Percentiles rank a stretch among this genome's conserved stretches.
These are phyloP conservation scores for Ambrosiella cleistominuta DNA, from an alignment of 2,329 filamentous ascomycete genomes.

Conservation along the genomic window DNA sequence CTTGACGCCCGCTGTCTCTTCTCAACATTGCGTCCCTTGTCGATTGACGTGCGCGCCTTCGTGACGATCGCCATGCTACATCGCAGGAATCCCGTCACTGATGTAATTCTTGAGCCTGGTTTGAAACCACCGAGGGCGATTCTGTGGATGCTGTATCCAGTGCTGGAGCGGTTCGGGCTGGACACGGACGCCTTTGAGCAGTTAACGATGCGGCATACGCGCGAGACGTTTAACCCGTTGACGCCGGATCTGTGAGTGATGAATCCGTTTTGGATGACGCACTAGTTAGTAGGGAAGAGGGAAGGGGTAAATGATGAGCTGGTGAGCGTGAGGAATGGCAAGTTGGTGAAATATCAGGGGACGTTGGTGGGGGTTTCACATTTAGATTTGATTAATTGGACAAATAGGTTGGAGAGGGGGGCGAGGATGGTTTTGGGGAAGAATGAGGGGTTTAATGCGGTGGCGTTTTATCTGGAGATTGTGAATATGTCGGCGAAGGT, in stretches of 20 bases:
- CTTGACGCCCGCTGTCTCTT: constrained; percentile 50
- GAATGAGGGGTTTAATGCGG: constrained; percentile 43
- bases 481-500: constrained; percentile 56
- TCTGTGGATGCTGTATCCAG: constrained; percentile 36
- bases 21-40: constrained; percentile 31
- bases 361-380: constrained; percentile 45
- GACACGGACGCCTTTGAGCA: constrained; percentile 44
- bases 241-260: constrained; percentile 36
- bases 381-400: constrained; percentile 51
- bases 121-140: constrained; percentile 24
- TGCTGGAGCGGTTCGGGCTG: constrained; percentile 33
- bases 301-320: constrained; percentile 49
- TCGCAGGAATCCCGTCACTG: constrained; percentile 37
- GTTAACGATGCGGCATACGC: constrained; percentile 41
- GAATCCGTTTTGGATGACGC: constrained; percentile 43
- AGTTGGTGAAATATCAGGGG: constrained; percentile 47
- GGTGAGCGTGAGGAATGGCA: constrained; percentile 46
- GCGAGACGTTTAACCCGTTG: constrained; percentile 37
- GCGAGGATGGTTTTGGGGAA: constrained; percentile 35
- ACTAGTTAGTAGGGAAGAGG: constrained; percentile 28
- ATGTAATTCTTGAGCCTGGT: constrained; percentile 29
- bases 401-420: constrained; percentile 39
- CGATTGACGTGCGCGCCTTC: constrained; percentile 31
- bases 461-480: constrained; percentile 49
- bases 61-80: constrained; percentile 40